These are phyloP conservation scores for Aaosphaeria arxii DNA, from an alignment of 2,329 filamentous ascomycete species.

Conservation along the genomic window DNA sequence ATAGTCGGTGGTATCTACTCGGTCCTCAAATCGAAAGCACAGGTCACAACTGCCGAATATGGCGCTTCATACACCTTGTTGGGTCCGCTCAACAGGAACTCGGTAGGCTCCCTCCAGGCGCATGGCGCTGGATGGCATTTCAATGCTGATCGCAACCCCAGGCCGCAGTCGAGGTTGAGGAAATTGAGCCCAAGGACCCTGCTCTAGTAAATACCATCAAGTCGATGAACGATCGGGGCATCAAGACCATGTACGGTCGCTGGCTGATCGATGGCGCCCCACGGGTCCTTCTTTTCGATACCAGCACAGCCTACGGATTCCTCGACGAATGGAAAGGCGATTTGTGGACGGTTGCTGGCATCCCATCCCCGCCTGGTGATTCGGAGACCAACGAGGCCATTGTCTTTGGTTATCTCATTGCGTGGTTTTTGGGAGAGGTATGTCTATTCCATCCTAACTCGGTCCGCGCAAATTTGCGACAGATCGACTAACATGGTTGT, in stretches of 20 bases:
- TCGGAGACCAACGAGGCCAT: slow-evolving; percentile 97
- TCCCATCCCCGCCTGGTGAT: slow-evolving; percentile 88
- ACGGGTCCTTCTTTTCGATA: slow-evolving; percentile 90
- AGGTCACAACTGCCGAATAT: slow-evolving; percentile 97
- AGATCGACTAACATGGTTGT: slow-evolving; percentile 12
- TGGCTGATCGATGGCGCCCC: slow-evolving; percentile 98
- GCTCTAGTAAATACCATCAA: slow-evolving; percentile 79
- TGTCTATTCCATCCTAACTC: slow-evolving; percentile 20
- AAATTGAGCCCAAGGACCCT: slow-evolving; percentile 77
- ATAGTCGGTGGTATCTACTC: slow-evolving; percentile 97
- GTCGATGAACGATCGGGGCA: slow-evolving; percentile 89
- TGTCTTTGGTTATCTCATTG: slow-evolving; percentile 94
- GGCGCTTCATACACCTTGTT: slow-evolving; percentile 94
- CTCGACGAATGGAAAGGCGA: slow-evolving; percentile 97
- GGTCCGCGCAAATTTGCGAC: background rate
- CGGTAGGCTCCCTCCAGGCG: slow-evolving; percentile 56
- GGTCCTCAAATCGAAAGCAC: slow-evolving; percentile 97
- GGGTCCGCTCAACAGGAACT: slow-evolving; percentile 87
- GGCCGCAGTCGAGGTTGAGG: slow-evolving; percentile 97
- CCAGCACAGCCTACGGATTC: slow-evolving; percentile 85
- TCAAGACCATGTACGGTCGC: slow-evolving; percentile 85
- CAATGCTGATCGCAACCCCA: slow-evolving; percentile 33
- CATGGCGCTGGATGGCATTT: background rate
- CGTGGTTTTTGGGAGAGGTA: slow-evolving; percentile 98
- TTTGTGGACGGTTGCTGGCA: slow-evolving; percentile 87